Evolutionary conservation across 345 rosid genomes (phyloP), one percentile per base, ranked within the genome.

Genomic region (Syzygium oleosum): DNA sequence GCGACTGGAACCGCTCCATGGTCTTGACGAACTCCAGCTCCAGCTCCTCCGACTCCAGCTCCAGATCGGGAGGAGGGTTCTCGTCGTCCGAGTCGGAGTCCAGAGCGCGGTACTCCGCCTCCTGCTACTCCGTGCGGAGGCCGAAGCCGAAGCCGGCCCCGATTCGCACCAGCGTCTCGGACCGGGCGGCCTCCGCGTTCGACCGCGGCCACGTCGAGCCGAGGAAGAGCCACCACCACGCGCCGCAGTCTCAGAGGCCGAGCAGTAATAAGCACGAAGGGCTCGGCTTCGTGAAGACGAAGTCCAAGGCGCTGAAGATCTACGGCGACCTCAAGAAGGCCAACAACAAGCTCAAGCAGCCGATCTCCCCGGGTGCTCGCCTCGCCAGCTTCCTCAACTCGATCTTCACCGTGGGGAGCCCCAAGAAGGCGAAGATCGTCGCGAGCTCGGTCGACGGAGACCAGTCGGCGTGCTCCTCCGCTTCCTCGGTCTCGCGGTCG

Each of bases 71-170:
- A 4, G 91, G 92, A 49, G 96, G 94, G 12, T 91, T 96, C 90
- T 97, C 98, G 1, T 94, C 98, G 23, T 97, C 98, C 4, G 99
- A 96, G 77, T 94, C 97, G 3, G 99, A 97, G n/a, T 95, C 94
- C 85, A 56, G 88, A 89, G 78, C 92, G 31, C 85, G 87, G 54
- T 89, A 13, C 38, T 51, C 91, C 53, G 87, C 92, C 15, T 88
- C 87, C 19, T 89, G 88, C 51, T 87, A 73, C 89, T 87, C 91
- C 27, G 73, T 87, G 52, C 90, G 88, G 54, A 92, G 87, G 91
- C 96, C 96, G 6, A 95, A 91, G 58, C 95, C 95, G 38, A 92
- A 87, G 90, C 95, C 96, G 5, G 94, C 90, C 27, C 97, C 98
- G 7, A 93, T 94, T 34, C 91, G 96, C 59, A 94, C 95, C 10